A percentile compares a stretch with the other conserved stretches of the same genome.
phyloP scores from a whole-genome alignment of 495 filamentous ascomycete species.

The Aspergillus homomorphus region DNA sequence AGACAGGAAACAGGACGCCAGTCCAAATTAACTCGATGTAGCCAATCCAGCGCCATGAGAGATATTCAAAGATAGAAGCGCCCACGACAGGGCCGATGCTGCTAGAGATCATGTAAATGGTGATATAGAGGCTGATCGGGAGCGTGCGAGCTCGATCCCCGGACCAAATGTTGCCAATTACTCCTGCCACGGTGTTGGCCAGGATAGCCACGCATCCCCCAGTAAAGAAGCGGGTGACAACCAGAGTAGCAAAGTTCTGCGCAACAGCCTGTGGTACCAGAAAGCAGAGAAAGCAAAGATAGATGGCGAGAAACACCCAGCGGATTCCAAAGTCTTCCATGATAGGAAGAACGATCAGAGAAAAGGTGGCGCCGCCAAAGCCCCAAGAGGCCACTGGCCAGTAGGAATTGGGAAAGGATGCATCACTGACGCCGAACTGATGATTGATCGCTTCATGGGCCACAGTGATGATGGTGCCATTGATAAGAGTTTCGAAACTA shows the following conservation, averaged over 20 bases:
- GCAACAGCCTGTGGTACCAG: slow-evolving; percentile 24
- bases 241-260: slow-evolving; percentile 20
- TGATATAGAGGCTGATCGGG: slow-evolving; percentile 47
- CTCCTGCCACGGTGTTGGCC: slow-evolving; percentile 40
- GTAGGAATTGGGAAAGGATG: slow-evolving; percentile 48
- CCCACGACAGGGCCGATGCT: slow-evolving; percentile 50
- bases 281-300: slow-evolving; percentile 17
- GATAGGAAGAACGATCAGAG: slow-evolving; percentile 47
- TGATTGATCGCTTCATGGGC: slow-evolving; percentile 39
- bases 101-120: slow-evolving; percentile 37
- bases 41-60: slow-evolving; percentile 50
- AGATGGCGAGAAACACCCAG: slow-evolving; percentile 35
- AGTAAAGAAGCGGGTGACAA: slow-evolving; percentile 19
- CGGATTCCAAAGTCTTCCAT: slow-evolving; percentile 53
- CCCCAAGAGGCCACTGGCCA: slow-evolving; percentile 53
- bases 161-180: slow-evolving; percentile 53
- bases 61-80: slow-evolving; percentile 35
- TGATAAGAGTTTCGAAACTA: slow-evolving; percentile 52
- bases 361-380: slow-evolving; percentile 44
- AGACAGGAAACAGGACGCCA: slow-evolving; percentile 35
- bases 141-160: slow-evolving; percentile 32
- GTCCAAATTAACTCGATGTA: slow-evolving; percentile 48
- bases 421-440: slow-evolving; percentile 43
- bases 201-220: slow-evolving; percentile 41
- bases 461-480: slow-evolving; percentile 44